Percentiles rank a stretch among this genome's conserved stretches.
Evolutionary conservation across 768 basidiomycete genomes (phyloP).

Genomic region (Termitomyces heimii): DNA sequence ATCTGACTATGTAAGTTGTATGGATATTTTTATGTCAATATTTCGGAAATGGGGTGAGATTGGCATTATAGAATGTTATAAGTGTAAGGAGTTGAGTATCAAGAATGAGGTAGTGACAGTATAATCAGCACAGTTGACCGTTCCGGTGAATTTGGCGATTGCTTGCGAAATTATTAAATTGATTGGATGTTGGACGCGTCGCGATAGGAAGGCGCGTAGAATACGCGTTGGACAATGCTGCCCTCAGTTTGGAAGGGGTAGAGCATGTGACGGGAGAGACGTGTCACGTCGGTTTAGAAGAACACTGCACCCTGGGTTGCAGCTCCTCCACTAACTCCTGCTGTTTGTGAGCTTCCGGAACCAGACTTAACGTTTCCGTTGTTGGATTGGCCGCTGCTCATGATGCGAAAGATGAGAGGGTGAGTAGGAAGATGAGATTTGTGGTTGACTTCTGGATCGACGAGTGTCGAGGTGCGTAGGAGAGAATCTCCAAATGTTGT

Average conservation of each 20-base stretch:
- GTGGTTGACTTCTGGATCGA: constrained; percentile 4
- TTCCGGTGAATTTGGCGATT: neutral
- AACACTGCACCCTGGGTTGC: constrained; percentile 49
- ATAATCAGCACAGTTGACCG: constrained; percentile 18
- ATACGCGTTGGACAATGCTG: constrained; percentile 1
- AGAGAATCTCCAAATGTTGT: constrained; percentile 19
- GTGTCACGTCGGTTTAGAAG: constrained; percentile 36
- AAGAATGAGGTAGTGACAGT: neutral
- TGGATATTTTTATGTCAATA: neutral
- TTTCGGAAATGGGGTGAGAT: neutral
- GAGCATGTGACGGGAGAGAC: neutral
- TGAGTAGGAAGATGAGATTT: constrained; percentile 2
- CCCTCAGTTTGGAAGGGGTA: neutral
- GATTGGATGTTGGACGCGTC: constrained; percentile 2
- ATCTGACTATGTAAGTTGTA: neutral
- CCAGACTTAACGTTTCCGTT: constrained; percentile 28
- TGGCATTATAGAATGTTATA: neutral
- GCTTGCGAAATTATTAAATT: neutral
- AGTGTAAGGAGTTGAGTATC: neutral
- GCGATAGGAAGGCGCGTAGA: neutral
- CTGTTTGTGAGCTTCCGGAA: constrained; percentile 30
- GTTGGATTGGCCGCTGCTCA: constrained; percentile 34
- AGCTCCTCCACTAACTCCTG: constrained; percentile 45
- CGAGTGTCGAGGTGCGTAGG: constrained; percentile 3
- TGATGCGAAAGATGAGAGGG: constrained; percentile 15